These are phyloP conservation scores for Metarhizium rileyi DNA, from an alignment of 2,329 filamentous ascomycete species.

Conservation along the genomic window DNA sequence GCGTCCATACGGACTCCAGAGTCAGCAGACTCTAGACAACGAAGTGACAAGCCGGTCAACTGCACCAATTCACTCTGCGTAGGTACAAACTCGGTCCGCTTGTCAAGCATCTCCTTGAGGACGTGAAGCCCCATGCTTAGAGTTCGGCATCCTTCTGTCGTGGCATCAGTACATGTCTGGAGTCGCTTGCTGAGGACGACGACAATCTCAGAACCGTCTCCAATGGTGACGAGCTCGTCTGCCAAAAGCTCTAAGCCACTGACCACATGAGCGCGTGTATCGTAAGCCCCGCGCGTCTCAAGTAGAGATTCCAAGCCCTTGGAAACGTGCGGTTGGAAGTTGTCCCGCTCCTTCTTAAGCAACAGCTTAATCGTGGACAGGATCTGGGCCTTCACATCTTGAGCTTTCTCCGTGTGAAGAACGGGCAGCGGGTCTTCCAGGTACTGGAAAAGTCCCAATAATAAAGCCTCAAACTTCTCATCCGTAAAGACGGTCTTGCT, in stretches of 20 bases:
- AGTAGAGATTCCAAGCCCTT: conserved; percentile 59
- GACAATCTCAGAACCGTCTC: conserved; percentile 51
- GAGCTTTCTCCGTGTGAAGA: conserved; percentile 51
- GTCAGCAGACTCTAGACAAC: conserved; percentile 50
- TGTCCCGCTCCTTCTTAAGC: conserved; percentile 55
- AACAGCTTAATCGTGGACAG: conserved; percentile 65
- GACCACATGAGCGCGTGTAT: conserved; percentile 61
- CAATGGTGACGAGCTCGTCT: conserved; percentile 59
- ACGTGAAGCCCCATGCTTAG: conserved; percentile 56
- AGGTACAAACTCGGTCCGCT: conserved; percentile 36
- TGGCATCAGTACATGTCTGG: conserved; percentile 28
- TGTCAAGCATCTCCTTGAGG: conserved; percentile 48
- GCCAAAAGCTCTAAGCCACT: conserved; percentile 65
- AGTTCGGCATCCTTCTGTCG: conserved; percentile 37
- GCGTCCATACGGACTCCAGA: conserved; percentile 62
- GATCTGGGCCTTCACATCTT: conserved; percentile 66
- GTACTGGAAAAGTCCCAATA: conserved; percentile 61
- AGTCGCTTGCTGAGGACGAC: conserved; percentile 43
- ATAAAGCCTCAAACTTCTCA: conserved; percentile 58
- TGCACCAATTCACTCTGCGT: conserved; percentile 40
- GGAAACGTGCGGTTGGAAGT: conserved; percentile 58
- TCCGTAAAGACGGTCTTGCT: conserved; percentile 53
- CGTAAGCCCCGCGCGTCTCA: conserved; percentile 54
- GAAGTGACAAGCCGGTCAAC: conserved; percentile 40
- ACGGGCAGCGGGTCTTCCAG: conserved; percentile 51